Conservation (phyloP, 768 basidiomycete genomes). For the Suillus hirtellus region DNA sequence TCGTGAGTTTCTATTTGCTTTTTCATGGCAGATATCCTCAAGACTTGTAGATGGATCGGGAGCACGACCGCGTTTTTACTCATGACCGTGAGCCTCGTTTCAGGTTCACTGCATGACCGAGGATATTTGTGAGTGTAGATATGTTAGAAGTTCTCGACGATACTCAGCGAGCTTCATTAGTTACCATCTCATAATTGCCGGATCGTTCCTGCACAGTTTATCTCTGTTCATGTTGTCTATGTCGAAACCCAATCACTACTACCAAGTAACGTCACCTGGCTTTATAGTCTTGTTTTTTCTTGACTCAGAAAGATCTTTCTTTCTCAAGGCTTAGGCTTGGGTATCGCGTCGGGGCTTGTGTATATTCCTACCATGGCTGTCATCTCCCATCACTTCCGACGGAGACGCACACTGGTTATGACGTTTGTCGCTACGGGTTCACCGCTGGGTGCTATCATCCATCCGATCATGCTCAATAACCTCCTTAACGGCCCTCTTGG, state of each 20-base stretch:
- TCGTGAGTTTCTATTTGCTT: background rate
- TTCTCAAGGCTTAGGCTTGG: conserved; percentile 44
- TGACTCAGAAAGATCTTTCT: conserved; percentile 38
- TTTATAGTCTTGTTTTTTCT: background rate
- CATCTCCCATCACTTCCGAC: conserved; percentile 46
- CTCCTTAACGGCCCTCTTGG: background rate
- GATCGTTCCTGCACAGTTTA: conserved; percentile 28
- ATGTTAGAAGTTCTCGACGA: background rate
- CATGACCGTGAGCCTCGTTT: background rate
- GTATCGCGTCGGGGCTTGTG: conserved; percentile 43
- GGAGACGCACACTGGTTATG: conserved; percentile 18
- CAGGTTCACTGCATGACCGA: background rate
- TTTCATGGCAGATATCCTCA: background rate
- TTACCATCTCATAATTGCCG: conserved; percentile 21
- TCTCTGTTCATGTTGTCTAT: conserved; percentile 41
- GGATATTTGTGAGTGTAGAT: conserved; percentile 3
- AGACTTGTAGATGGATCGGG: background rate
- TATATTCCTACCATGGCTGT: conserved; percentile 46
- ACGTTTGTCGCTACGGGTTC: background rate
- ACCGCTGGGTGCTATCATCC: background rate
- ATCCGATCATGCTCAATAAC: conserved; percentile 1
- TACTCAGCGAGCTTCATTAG: background rate
- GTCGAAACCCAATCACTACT: conserved; percentile 34
- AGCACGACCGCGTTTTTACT: background rate
- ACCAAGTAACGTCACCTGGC: conserved; percentile 27